Conservation (phyloP, 352 stramenopile species). For the Pythium guiyangense region DNA sequence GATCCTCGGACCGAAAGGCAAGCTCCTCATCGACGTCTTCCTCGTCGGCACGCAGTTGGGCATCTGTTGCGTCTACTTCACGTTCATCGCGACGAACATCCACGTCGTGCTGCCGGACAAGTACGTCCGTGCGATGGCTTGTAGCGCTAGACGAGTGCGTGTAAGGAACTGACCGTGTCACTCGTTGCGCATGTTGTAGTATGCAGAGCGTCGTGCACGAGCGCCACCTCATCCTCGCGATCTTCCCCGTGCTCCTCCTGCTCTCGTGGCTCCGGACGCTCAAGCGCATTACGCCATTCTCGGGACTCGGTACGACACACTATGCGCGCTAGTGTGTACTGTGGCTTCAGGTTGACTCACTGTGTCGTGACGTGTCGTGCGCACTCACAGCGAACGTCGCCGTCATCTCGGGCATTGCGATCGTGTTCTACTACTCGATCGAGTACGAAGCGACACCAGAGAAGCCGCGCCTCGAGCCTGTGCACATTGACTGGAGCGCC, state of each 20-base stretch:
- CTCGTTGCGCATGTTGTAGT: conserved; percentile 13
- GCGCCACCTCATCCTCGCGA: conserved; percentile 70
- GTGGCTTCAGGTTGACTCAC: not conserved
- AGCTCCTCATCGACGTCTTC: conserved; percentile 73
- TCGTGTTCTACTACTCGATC: conserved; percentile 82
- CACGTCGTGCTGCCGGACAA: conserved; percentile 61
- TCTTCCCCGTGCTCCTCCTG: conserved; percentile 62
- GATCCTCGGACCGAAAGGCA: conserved; percentile 54
- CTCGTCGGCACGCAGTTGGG: conserved; percentile 72
- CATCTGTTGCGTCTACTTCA: conserved; percentile 85
- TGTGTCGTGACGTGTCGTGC: not conserved
- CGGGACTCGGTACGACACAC: conserved; percentile 40
- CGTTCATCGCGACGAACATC: conserved; percentile 80
- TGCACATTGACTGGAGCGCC: conserved; percentile 28
- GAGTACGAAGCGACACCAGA: conserved; percentile 42
- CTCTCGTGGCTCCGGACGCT: conserved; percentile 78
- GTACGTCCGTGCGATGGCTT: conserved; percentile 15
- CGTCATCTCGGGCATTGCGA: conserved; percentile 59
- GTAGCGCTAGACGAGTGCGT: too few species aligned
- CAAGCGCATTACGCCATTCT: conserved; percentile 73
- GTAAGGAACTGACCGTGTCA: too few species aligned
- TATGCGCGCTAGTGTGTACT: not conserved
- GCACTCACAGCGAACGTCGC: conserved; percentile 46
- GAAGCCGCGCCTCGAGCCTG: conserved; percentile 16
- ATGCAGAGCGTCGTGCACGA: conserved; percentile 58